These are phyloP conservation scores for Cadophora luteo-olivacea DNA, from an alignment of 2,329 filamentous ascomycete species.

Conservation along the genomic window DNA sequence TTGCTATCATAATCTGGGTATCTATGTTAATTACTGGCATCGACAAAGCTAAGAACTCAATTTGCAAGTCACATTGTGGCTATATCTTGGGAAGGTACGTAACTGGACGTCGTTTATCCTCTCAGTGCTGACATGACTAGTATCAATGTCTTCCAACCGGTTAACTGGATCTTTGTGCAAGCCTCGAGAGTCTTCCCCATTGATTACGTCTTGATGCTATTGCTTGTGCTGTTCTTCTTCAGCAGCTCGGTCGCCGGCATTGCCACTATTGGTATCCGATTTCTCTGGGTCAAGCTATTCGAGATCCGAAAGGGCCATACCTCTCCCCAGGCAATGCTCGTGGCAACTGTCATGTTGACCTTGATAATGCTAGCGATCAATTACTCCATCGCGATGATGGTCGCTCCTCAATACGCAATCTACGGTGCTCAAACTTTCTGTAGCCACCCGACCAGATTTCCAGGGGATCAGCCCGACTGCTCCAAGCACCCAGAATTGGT, in stretches of 20 bases:
- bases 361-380: slow-evolving; percentile 91
- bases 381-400: slow-evolving; percentile 89
- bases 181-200: slow-evolving; percentile 85
- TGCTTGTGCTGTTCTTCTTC: slow-evolving; percentile 88
- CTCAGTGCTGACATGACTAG: slow-evolving; percentile 47
- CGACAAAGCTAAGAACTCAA: slow-evolving; percentile 94
- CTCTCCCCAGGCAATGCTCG: slow-evolving; percentile 87
- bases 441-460: slow-evolving; percentile 68
- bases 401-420: slow-evolving; percentile 94
- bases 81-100: slow-evolving; percentile 76
- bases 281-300: slow-evolving; percentile 95
- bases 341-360: slow-evolving; percentile 89
- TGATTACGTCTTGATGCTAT: slow-evolving; percentile 88
- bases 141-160: slow-evolving; percentile 91
- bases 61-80: slow-evolving; percentile 89
- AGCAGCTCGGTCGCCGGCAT: slow-evolving; percentile 86
- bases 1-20: slow-evolving; percentile 79
- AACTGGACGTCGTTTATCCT: background rate
- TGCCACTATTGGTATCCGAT: slow-evolving; percentile 87
- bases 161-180: slow-evolving; percentile 88
- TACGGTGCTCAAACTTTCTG: slow-evolving; percentile 97
- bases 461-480: slow-evolving; percentile 78
- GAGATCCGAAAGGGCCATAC: slow-evolving; percentile 88
- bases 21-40: slow-evolving; percentile 96
- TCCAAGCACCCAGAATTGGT: slow-evolving; percentile 73